Evolutionary conservation across 371 early-diverging fungal species (phyloP).

Genomic region (Blakeslea trispora): DNA sequence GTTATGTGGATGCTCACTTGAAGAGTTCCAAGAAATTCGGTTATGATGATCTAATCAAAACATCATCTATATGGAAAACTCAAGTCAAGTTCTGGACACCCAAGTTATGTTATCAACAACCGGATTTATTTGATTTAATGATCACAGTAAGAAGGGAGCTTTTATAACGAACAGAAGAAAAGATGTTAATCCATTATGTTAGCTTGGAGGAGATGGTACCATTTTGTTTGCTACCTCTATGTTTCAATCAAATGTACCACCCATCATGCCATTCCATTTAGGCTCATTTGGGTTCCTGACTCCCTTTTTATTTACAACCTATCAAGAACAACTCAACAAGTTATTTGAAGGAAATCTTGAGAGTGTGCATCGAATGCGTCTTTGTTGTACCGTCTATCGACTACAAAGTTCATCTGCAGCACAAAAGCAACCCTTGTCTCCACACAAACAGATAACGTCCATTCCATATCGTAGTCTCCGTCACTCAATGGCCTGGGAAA

Average conservation of each 20-base stretch:
- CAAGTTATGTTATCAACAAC: constrained; percentile 63
- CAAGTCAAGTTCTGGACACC: constrained; percentile 78
- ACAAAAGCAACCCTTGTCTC: no score
- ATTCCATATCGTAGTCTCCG: constrained; percentile 8
- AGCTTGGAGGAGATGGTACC: constrained; percentile 89
- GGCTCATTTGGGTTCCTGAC: constrained; percentile 92
- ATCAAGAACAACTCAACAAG: constrained; percentile 52
- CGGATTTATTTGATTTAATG: constrained; percentile 73
- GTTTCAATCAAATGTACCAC: constrained; percentile 87
- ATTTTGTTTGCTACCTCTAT: constrained; percentile 86
- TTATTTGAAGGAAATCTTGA: constrained; percentile 60
- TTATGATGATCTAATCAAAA: constrained; percentile 46
- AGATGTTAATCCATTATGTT: not conserved
- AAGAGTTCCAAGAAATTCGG: constrained; percentile 56
- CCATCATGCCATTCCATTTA: constrained; percentile 86
- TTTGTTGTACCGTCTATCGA: constrained; percentile 79
- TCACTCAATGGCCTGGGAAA: not conserved
- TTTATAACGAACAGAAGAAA: not conserved
- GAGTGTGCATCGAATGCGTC: constrained; percentile 82
- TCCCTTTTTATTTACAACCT: constrained; percentile 70
- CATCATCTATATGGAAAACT: constrained; percentile 42
- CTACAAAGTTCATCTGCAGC: not conserved
- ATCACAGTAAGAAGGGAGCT: constrained; percentile 56
- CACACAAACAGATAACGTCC: constrained; percentile 30
- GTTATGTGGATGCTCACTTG: constrained; percentile 67